Evolutionary conservation across 768 basidiomycete species (phyloP).

Genomic region (Leucosporidium scottii): DNA sequence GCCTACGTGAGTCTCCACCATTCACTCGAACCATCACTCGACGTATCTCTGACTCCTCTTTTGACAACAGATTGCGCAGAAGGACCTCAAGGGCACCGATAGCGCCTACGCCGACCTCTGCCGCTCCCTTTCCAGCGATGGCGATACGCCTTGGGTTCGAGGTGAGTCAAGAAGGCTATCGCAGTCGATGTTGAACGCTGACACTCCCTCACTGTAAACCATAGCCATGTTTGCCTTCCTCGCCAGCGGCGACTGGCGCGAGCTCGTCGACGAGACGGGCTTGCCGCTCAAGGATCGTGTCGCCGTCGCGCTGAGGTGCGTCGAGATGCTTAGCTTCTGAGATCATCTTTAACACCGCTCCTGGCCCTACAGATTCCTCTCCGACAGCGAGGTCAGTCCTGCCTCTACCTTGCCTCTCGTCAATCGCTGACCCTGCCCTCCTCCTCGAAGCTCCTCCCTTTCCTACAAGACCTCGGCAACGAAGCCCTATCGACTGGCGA

Average conservation of each 20-base stretch:
- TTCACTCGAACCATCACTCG: too few relatives aligned
- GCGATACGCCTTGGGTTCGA: slow-evolving; percentile 28
- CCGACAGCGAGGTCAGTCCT: slow-evolving; percentile 20
- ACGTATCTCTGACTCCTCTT: not conserved
- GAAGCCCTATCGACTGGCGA: slow-evolving; percentile 23
- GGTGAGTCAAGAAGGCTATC: not conserved
- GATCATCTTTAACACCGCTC: too few relatives aligned
- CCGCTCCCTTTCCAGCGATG: slow-evolving; percentile 26
- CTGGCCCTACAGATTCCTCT: slow-evolving; percentile 17
- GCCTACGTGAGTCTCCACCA: slow-evolving; percentile 12
- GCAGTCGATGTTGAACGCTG: too few relatives aligned
- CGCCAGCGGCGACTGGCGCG: slow-evolving; percentile 31
- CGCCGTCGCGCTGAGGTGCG: slow-evolving; percentile 21
- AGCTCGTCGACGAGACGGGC: slow-evolving; percentile 29
- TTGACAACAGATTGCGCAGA: not conserved
- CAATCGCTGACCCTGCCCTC: not conserved
- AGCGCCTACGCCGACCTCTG: slow-evolving; percentile 24
- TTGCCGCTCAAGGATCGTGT: slow-evolving; percentile 29
- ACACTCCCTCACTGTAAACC: too few relatives aligned
- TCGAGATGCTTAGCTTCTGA: too few relatives aligned
- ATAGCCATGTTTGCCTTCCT: slow-evolving; percentile 28
- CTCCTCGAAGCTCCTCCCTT: slow-evolving; percentile 25
- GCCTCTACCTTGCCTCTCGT: not conserved
- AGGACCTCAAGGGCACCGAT: slow-evolving; percentile 14
- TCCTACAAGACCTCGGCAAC: slow-evolving; percentile 22